Evolutionary conservation across 2,329 filamentous ascomycete genomes (phyloP), one percentile per base, ranked within the genome.

Genomic region (Fusarium subtropicale): DNA sequence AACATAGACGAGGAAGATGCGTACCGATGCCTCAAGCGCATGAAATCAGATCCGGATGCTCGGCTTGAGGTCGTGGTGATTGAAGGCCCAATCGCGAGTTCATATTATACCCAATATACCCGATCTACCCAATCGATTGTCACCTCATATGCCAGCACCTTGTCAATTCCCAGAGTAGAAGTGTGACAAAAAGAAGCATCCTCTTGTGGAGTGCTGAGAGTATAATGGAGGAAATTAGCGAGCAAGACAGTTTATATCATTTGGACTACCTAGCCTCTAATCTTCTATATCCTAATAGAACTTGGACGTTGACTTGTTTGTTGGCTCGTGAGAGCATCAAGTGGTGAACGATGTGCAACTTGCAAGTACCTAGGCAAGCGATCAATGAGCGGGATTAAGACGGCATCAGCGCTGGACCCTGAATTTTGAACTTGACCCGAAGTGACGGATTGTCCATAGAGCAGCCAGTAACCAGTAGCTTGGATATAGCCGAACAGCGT

Each of bases 381-480:
- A 65, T 48, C 60, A 39, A 22, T 12, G 9, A 5, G 5, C 60
- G 61, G 53, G 41, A 64, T 61, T 66, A 50, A 42, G 31, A 50
- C 61, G 61, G 63, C 13, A 50, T 46, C 50, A 31, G 44, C 18
- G 45, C 3, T 61, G 61, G 61, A 65, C 62, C 62, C 62, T 54
- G 60, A 28, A 45, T 41, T 38, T 22, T 4, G 6, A 9, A 31
- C 6, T 36, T 12, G 16, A 18, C 7, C 41, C 11, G 15, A 10
- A 12, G 7, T 12, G 15, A 22, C 22, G 12, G 30, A 26, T 26
- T 38, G 8, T 26, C 22, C 1, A 18, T 1, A 28, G 10, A n/a
- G 42, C 2, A 13, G 26, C 42, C 24, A 20, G 26, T 12, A 45
- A 30, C 8, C 11, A n/a, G 11, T 12, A 20, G 11, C 6, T 8